A percentile compares a stretch with the other conserved stretches of the same genome.
phyloP scores from a whole-genome alignment of 2,329 filamentous ascomycete genomes.

The Xylariaceae sp. region DNA sequence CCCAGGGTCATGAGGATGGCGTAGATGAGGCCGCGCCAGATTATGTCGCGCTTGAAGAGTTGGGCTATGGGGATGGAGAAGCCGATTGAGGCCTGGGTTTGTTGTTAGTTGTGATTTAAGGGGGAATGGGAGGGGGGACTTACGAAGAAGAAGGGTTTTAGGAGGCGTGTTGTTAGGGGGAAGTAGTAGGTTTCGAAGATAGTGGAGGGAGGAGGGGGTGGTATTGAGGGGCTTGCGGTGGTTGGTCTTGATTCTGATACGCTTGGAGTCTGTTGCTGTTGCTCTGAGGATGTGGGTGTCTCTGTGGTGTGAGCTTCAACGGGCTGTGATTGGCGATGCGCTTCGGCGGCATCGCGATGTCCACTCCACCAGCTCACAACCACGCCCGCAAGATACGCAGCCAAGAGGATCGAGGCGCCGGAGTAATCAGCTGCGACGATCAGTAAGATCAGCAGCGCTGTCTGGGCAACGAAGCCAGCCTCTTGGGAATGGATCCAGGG shows the following conservation, averaged over 20 bases:
- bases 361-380: constrained; percentile 55
- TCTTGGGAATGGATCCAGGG: constrained; percentile 28
- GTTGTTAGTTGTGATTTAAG: background rate
- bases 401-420: constrained; percentile 58
- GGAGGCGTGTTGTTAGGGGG: constrained; percentile 41
- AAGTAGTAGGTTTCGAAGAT: constrained; percentile 39
- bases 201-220: no score
- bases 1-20: constrained; percentile 61
- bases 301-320: background rate
- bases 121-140: constrained; percentile 25
- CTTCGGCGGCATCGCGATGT: constrained; percentile 14
- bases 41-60: constrained; percentile 57
- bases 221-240: background rate
- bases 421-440: constrained; percentile 52
- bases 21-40: constrained; percentile 73
- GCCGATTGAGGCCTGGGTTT: constrained; percentile 54
- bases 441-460: constrained; percentile 43
- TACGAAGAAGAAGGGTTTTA: constrained; percentile 71
- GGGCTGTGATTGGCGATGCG: background rate
- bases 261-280: background rate
- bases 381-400: constrained; percentile 58
- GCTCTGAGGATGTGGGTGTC: background rate
- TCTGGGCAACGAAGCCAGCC: constrained; percentile 43
- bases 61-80: constrained; percentile 71
- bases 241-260: background rate